phyloP scores from a whole-genome alignment of 2,329 filamentous ascomycete genomes.

The Pseudopithomyces maydicus region DNA sequence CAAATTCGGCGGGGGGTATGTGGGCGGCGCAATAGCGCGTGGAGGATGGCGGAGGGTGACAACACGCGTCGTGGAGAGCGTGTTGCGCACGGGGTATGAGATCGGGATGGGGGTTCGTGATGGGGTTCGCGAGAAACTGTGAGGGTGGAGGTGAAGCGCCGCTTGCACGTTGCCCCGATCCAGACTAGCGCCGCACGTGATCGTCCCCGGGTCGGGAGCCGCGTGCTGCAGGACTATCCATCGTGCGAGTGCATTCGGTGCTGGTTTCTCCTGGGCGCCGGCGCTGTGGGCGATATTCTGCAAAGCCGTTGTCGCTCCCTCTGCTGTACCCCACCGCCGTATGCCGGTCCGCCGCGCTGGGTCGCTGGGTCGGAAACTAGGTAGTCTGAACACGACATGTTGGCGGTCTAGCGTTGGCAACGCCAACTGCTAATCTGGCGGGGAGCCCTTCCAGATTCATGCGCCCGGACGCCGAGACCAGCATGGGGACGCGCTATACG shows the following conservation, averaged over 20 bases:
- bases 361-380: slow-evolving; percentile 22
- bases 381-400: slow-evolving; percentile 13
- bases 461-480: slow-evolving; percentile 11
- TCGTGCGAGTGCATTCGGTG: neutral
- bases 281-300: neutral
- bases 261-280: neutral
- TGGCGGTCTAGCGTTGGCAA: slow-evolving; percentile 11
- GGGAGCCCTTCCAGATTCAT: slow-evolving; percentile 24
- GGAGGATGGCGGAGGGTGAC: slow-evolving; percentile 19
- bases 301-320: neutral
- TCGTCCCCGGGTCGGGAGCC: neutral
- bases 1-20: slow-evolving; percentile 32
- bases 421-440: slow-evolving; percentile 32
- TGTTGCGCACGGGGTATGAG: slow-evolving; percentile 41
- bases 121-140: slow-evolving; percentile 27
- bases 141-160: neutral
- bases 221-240: neutral
- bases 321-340: slow-evolving; percentile 21
- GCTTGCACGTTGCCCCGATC: slow-evolving; percentile 3
- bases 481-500: slow-evolving; percentile 7
- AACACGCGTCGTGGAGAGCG: slow-evolving; percentile 42
- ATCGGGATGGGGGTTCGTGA: slow-evolving; percentile 37
- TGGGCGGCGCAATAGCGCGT: slow-evolving; percentile 35
- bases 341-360: slow-evolving; percentile 29
- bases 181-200: neutral